Evolutionary conservation across 2,329 filamentous ascomycete genomes (phyloP).

Genomic region (Bipolaris bicolor): DNA sequence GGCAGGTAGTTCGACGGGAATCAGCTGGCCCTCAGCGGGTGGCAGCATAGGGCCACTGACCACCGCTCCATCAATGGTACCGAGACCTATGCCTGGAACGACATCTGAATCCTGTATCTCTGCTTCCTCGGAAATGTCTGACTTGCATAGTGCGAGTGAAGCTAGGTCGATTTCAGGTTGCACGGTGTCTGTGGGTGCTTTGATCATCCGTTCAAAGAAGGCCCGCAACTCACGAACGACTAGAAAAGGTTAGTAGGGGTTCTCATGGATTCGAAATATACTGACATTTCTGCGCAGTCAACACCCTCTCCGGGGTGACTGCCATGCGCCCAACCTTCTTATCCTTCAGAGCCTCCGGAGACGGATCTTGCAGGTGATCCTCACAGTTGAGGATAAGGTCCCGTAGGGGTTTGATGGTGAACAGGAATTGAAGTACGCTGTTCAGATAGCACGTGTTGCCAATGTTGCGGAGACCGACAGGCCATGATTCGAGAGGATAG

Average conservation of each 20-base stretch:
- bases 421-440: conserved; percentile 93
- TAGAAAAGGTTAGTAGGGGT: conserved; percentile 46
- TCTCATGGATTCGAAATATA: conserved; percentile 50
- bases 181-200: conserved; percentile 66
- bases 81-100: conserved; percentile 49
- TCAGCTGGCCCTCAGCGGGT: conserved; percentile 23
- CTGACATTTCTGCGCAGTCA: conserved; percentile 75
- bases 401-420: conserved; percentile 81
- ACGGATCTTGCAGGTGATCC: conserved; percentile 70
- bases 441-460: conserved; percentile 99
- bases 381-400: conserved; percentile 81
- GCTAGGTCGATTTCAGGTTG: conserved; percentile 78
- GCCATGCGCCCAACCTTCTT: conserved; percentile 79
- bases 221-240: conserved; percentile 75
- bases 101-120: conserved; percentile 53
- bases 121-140: conserved; percentile 50
- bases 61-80: conserved; percentile 53
- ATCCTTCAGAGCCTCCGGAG: conserved; percentile 65
- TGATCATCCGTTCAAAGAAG: conserved; percentile 74
- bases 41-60: conserved; percentile 56
- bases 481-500: conserved; percentile 61
- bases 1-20: background rate
- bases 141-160: conserved; percentile 73
- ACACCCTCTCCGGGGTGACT: conserved; percentile 64
- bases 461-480: conserved; percentile 89